Percentiles rank a stretch among this genome's conserved stretches.
Evolutionary conservation across 192 early-diverging fungal genomes (phyloP).

Genomic region (Podila verticillata): DNA sequence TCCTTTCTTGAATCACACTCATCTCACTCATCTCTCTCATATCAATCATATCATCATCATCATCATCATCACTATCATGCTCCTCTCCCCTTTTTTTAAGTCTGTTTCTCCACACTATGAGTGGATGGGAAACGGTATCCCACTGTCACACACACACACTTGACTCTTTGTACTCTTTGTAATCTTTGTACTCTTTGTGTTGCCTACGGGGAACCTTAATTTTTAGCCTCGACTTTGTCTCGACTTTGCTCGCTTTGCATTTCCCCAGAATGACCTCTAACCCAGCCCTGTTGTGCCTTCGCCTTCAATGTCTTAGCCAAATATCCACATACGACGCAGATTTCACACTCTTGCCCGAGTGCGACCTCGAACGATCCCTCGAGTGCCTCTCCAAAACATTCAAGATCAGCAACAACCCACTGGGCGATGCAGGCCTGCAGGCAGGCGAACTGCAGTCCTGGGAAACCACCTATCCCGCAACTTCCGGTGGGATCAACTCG

Average conservation of each 20-base stretch:
- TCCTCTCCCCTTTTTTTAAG: too few relatives aligned
- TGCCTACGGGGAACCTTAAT: neutral
- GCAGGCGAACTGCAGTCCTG: conserved; percentile 32
- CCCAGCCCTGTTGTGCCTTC: too few relatives aligned
- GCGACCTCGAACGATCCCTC: conserved; percentile 37
- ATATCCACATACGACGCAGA: conserved; percentile 52
- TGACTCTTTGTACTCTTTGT: too few relatives aligned
- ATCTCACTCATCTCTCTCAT: too few relatives aligned
- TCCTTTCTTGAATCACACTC: neutral
- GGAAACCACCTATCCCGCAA: conserved; percentile 34
- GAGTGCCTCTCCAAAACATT: conserved; percentile 32
- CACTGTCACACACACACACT: too few relatives aligned
- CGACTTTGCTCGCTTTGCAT: too few relatives aligned
- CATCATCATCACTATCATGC: too few relatives aligned
- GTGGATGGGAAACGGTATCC: too few relatives aligned
- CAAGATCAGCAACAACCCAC: conserved; percentile 32
- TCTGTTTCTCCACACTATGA: too few relatives aligned
- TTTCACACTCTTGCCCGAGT: conserved; percentile 50
- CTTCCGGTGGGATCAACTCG: conserved; percentile 25
- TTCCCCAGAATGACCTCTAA: neutral
- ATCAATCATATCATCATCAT: too few relatives aligned
- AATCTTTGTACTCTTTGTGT: neutral
- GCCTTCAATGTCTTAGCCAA: conserved; percentile 16
- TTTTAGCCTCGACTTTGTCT: neutral
- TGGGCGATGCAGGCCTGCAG: conserved; percentile 22